Evolutionary conservation across 78 protist genomes (phyloP).

Genomic region (Speleostelium caveatum): DNA sequence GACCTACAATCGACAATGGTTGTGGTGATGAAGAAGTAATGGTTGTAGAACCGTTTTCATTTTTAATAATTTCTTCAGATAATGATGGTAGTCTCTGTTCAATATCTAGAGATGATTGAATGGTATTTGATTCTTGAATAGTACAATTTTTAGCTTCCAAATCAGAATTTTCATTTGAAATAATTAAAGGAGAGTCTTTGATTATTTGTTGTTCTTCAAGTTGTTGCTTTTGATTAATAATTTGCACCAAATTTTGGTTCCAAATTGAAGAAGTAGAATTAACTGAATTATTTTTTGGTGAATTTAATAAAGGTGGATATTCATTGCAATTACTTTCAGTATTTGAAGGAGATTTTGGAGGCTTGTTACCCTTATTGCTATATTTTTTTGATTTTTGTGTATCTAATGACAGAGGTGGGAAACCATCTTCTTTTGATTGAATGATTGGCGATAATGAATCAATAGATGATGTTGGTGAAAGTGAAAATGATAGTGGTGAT

Average conservation of each 20-base stretch:
- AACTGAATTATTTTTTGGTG: not conserved
- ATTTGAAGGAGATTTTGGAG: not conserved
- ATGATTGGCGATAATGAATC: not conserved
- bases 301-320: not conserved
- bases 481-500: slow-evolving; percentile 1
- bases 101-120: not conserved
- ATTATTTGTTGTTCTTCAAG: not conserved
- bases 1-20: not conserved
- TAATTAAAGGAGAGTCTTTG: no score
- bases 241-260: slow-evolving; percentile 38
- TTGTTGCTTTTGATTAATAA: not conserved
- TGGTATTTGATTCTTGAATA: not conserved
- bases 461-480: not conserved
- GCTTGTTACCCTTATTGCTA: not conserved
- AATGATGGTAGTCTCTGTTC: not conserved
- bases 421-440: not conserved
- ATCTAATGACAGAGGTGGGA: slow-evolving; percentile 18
- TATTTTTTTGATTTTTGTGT: not conserved
- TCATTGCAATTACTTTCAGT: not conserved
- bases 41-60: not conserved
- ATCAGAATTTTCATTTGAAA: not conserved
- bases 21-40: not conserved
- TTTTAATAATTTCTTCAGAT: not conserved
- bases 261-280: not conserved
- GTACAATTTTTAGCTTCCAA: not conserved